These are phyloP conservation scores for Ascosphaera aggregata DNA, from an alignment of 2,329 filamentous ascomycete species.

Conservation along the genomic window DNA sequence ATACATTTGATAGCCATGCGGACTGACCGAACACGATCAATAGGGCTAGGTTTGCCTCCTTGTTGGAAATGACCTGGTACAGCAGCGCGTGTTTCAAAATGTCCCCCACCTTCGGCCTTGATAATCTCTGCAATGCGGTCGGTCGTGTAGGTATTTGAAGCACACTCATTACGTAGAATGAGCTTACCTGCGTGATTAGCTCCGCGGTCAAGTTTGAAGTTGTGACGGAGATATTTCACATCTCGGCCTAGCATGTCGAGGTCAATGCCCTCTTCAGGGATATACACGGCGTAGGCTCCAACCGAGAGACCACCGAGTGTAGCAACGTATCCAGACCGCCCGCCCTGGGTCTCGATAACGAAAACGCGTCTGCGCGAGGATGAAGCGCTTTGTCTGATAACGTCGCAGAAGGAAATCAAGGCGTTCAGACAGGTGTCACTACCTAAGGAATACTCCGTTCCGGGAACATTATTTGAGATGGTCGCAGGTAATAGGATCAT, in stretches of 20 bases:
- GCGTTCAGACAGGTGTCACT: constrained; percentile 95
- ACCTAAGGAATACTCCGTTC: constrained; percentile 89
- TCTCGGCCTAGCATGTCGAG: constrained; percentile 82
- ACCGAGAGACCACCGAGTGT: constrained; percentile 75
- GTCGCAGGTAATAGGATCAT: constrained; percentile 86
- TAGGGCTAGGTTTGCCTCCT: constrained; percentile 74
- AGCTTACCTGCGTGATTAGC: constrained; percentile 90
- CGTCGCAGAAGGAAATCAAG: constrained; percentile 84
- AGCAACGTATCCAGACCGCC: constrained; percentile 79
- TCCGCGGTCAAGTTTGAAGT: constrained; percentile 75
- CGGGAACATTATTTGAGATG: constrained; percentile 95
- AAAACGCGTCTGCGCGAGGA: constrained; percentile 85
- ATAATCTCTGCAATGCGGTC: constrained; percentile 93
- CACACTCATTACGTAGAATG: constrained; percentile 86
- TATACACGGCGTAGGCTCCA: constrained; percentile 83
- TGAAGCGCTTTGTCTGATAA: constrained; percentile 90
- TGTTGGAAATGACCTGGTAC: constrained; percentile 91
- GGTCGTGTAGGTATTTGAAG: constrained; percentile 71
- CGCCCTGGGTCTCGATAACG: constrained; percentile 94
- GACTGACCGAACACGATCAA: constrained; percentile 85
- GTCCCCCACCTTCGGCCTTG: constrained; percentile 70
- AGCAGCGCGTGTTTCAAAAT: constrained; percentile 79
- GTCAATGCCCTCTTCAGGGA: constrained; percentile 84
- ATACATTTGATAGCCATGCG: constrained; percentile 86
- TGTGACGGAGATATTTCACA: constrained; percentile 58